phyloP scores from a whole-genome alignment of 768 basidiomycete genomes.

The Gymnopilus dilepis region DNA sequence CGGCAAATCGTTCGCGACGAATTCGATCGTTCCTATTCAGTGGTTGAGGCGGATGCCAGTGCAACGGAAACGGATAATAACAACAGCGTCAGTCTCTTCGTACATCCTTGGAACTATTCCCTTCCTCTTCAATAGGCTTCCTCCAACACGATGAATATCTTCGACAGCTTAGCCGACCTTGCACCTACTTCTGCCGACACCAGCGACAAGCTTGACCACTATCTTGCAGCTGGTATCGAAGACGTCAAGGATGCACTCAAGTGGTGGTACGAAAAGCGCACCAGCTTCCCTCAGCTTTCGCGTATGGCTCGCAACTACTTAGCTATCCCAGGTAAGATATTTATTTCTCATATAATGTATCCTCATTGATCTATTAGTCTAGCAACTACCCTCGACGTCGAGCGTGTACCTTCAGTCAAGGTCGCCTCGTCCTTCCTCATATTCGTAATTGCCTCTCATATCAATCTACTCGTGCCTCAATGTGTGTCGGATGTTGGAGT shows the following conservation, averaged over 20 bases:
- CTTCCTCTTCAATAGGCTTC: too few species aligned
- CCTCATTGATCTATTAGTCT: background rate
- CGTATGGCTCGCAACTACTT: conserved; percentile 27
- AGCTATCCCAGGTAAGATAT: background rate
- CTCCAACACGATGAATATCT: conserved; percentile 29
- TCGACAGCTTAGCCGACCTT: conserved; percentile 36
- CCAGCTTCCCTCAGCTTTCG: conserved; percentile 32
- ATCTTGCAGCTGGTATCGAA: conserved; percentile 34
- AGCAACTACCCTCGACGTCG: background rate
- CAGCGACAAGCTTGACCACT: conserved; percentile 32
- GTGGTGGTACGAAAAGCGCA: conserved; percentile 36
- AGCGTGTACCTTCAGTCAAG: conserved; percentile 3
- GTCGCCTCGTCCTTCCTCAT: conserved; percentile 29
- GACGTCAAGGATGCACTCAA: conserved; percentile 11
- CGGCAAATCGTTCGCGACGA: conserved; percentile 11
- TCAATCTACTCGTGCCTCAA: conserved; percentile 28
- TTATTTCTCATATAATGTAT: background rate
- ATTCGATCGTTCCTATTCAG: conserved; percentile 17
- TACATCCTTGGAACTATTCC: background rate
- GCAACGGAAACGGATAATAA: too few species aligned
- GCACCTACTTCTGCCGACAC: conserved; percentile 21
- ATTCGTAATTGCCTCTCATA: conserved; percentile 26
- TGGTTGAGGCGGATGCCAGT: background rate
- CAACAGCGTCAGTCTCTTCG: background rate
- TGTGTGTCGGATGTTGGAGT: conserved; percentile 43